phyloP scores from a whole-genome alignment of 495 filamentous ascomycete species.

The Lentithecium fluviatile region DNA sequence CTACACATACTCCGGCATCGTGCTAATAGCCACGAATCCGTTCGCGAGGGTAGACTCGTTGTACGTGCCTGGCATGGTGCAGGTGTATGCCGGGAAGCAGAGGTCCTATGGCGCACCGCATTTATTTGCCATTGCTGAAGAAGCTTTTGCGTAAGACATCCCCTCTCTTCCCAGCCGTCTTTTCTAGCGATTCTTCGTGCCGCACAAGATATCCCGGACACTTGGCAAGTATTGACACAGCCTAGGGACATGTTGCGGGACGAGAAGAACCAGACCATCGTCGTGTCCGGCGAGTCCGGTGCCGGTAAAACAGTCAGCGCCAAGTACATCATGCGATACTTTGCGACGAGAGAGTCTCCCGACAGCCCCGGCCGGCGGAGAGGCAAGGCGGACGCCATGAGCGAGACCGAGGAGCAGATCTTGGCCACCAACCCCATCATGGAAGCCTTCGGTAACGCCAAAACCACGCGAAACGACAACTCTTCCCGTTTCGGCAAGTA shows the following conservation, averaged over 20 bases:
- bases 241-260: slow-evolving; percentile 94
- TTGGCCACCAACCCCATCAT: slow-evolving; percentile 98
- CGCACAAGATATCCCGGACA: no score
- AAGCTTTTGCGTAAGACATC: slow-evolving; percentile 84
- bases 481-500: slow-evolving; percentile 99
- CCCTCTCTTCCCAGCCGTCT: neutral
- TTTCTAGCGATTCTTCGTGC: no score
- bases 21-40: slow-evolving; percentile 97
- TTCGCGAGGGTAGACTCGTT: slow-evolving; percentile 97
- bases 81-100: slow-evolving; percentile 97
- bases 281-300: slow-evolving; percentile 97
- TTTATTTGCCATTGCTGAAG: slow-evolving; percentile 97
- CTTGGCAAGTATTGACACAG: slow-evolving; percentile 3
- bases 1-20: slow-evolving; percentile 99
- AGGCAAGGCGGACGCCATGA: slow-evolving; percentile 83
- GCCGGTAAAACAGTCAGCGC: slow-evolving; percentile 98
- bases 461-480: slow-evolving; percentile 98
- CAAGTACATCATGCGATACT: slow-evolving; percentile 99
- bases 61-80: slow-evolving; percentile 98
- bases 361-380: slow-evolving; percentile 81
- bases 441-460: slow-evolving; percentile 99
- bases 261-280: slow-evolving; percentile 93
- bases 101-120: slow-evolving; percentile 94
- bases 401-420: slow-evolving; percentile 97
- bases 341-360: slow-evolving; percentile 93